phyloP scores from a whole-genome alignment of 345 rosid genomes.

The Linum trigynum region DNA sequence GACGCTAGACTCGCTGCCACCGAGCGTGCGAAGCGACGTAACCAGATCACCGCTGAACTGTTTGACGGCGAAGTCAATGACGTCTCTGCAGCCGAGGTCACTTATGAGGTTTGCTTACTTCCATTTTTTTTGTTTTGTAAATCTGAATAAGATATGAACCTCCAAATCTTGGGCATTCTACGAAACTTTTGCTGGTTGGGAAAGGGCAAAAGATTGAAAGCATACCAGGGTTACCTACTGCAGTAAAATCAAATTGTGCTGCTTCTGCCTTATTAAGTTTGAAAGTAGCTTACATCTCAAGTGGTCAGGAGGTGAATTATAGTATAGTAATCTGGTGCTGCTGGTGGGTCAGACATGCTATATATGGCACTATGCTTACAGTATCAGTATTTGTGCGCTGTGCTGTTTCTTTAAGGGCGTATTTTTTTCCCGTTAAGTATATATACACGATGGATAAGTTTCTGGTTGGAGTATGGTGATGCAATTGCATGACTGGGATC shows the following conservation, averaged over 20 bases:
- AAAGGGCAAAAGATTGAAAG: background rate
- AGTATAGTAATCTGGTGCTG: too few relatives aligned
- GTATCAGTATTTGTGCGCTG: background rate
- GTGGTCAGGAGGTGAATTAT: too few relatives aligned
- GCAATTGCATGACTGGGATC: background rate
- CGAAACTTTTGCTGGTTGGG: background rate
- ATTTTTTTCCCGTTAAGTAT: conserved; percentile 11
- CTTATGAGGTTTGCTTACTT: conserved; percentile 45
- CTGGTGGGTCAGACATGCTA: too few relatives aligned
- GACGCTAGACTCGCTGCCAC: conserved; percentile 59
- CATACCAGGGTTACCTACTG: background rate
- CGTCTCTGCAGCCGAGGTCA: conserved; percentile 43
- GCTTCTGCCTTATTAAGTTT: too few relatives aligned
- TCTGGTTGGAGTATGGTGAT: conserved; percentile 10
- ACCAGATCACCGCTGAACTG: conserved; percentile 42
- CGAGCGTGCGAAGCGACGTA: conserved; percentile 76
- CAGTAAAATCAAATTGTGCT: background rate
- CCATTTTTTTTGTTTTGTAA: background rate
- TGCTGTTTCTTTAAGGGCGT: conserved; percentile 9
- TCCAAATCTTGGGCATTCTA: background rate
- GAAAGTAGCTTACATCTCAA: too few relatives aligned
- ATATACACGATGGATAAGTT: conserved; percentile 11
- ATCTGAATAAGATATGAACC: background rate
- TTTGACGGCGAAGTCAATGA: conserved; percentile 36
- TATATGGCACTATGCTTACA: background rate